Evolutionary conservation across 495 filamentous ascomycete genomes (phyloP).

Genomic region (Podospora appendiculata): DNA sequence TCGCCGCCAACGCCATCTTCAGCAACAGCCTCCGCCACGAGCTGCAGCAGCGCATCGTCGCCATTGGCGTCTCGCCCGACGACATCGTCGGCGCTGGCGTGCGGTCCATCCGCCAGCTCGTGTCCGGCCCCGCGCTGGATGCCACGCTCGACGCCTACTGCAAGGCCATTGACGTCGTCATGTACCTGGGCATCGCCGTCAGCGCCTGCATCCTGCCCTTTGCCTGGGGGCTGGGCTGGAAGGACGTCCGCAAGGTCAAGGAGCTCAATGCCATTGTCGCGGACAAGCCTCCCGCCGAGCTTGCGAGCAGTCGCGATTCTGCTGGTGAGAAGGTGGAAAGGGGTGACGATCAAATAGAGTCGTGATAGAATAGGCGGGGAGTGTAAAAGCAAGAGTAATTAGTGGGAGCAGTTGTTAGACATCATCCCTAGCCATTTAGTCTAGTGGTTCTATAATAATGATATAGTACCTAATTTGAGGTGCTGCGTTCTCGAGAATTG

Average conservation of each 20-base stretch:
- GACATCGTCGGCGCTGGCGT: constrained; percentile 21
- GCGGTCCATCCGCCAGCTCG: constrained; percentile 25
- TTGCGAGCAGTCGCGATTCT: too few species aligned
- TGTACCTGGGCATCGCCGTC: constrained; percentile 31
- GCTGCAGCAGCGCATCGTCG: constrained; percentile 22
- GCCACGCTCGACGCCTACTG: constrained; percentile 36
- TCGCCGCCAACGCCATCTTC: constrained; percentile 29
- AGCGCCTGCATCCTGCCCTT: constrained; percentile 21
- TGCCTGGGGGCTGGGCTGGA: constrained; percentile 46
- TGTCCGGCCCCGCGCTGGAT: constrained; percentile 13
- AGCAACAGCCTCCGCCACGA: constrained; percentile 19
- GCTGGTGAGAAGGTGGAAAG: too few species aligned
- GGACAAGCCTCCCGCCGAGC: too few species aligned
- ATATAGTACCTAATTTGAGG: too few species aligned
- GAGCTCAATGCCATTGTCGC: too few species aligned
- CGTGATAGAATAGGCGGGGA: too few species aligned
- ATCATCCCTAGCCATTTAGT: too few species aligned
- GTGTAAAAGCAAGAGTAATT: too few species aligned
- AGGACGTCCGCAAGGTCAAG: constrained; percentile 43
- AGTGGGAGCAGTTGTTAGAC: too few species aligned
- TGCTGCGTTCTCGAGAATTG: too few species aligned
- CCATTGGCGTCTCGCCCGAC: constrained; percentile 15
- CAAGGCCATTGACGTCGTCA: constrained; percentile 30
- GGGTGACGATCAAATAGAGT: too few species aligned
- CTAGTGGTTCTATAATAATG: too few species aligned